Percentiles rank a stretch among this genome's conserved stretches.
These are phyloP conservation scores for Podila clonocystis DNA, from an alignment of 192 early-diverging fungal genomes.

Conservation along the genomic window DNA sequence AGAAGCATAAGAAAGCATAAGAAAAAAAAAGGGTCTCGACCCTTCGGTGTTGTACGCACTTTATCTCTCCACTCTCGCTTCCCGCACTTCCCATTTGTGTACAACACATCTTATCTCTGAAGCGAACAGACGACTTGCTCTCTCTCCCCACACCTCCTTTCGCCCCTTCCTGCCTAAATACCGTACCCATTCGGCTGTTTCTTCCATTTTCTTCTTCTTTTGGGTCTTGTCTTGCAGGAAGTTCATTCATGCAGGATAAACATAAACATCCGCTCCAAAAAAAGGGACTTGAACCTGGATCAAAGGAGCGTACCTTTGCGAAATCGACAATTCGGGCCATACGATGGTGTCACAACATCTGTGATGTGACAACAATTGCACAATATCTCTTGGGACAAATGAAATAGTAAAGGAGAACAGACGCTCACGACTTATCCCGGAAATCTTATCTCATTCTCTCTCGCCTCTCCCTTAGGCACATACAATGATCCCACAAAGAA, in stretches of 20 bases:
- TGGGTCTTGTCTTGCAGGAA: neutral
- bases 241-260: neutral
- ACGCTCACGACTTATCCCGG: conserved; percentile 6
- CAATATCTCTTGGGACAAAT: neutral
- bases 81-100: too few species aligned
- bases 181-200: too few species aligned
- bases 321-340: too few species aligned
- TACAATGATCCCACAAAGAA: conserved; percentile 61
- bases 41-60: neutral
- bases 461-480: conserved; percentile 28
- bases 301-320: neutral
- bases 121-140: neutral
- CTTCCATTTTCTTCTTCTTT: neutral
- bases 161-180: neutral
- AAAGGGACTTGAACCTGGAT: neutral
- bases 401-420: neutral
- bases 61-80: too few species aligned
- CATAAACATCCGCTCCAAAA: neutral
- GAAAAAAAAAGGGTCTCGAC: neutral
- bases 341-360: too few species aligned
- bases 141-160: neutral
- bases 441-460: conserved; percentile 17
- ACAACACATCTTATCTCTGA: too few species aligned
- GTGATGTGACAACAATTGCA: too few species aligned
- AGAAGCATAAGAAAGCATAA: neutral